Percentiles rank a stretch among this genome's conserved stretches.
phyloP scores from a whole-genome alignment of 805 yeast species.

The Schizosaccharomyces lindneri region DNA sequence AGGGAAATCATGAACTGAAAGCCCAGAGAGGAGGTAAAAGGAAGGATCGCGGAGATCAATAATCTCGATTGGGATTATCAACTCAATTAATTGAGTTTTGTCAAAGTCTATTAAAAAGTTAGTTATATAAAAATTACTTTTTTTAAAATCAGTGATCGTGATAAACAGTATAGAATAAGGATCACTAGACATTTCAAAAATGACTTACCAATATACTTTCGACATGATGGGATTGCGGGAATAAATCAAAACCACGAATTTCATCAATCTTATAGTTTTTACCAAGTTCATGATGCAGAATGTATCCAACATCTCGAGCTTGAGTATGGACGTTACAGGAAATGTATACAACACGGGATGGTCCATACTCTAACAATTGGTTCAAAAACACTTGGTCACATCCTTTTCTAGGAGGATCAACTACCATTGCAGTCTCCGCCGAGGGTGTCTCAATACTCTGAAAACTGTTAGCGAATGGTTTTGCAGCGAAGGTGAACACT shows the following conservation, averaged over 20 bases:
- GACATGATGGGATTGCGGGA: constrained; percentile 83
- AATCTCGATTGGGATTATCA: neutral
- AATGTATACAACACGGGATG: constrained; percentile 74
- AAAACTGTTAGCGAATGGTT: neutral
- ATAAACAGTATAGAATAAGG: neutral
- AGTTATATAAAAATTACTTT: neutral
- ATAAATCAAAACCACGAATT: constrained; percentile 83
- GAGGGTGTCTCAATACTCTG: constrained; percentile 33
- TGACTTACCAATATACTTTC: constrained; percentile 30
- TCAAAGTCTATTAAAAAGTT: neutral
- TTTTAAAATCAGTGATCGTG: no score
- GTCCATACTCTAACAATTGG: constrained; percentile 62
- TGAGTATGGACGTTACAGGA: constrained; percentile 96
- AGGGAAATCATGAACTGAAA: neutral
- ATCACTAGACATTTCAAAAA: neutral
- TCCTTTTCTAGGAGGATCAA: constrained; percentile 95
- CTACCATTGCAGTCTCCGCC: constrained; percentile 58
- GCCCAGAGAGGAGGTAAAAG: neutral
- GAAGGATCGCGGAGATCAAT: neutral
- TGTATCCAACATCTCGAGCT: constrained; percentile 77
- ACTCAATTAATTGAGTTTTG: neutral
- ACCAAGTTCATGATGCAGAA: constrained; percentile 34
- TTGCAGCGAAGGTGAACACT: neutral
- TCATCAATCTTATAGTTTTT: constrained; percentile 49
- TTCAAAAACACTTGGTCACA: constrained; percentile 72